Evolutionary conservation across 2,329 filamentous ascomycete genomes (phyloP), one percentile per base, ranked within the genome.

Genomic region (Didymella keratinophila): DNA sequence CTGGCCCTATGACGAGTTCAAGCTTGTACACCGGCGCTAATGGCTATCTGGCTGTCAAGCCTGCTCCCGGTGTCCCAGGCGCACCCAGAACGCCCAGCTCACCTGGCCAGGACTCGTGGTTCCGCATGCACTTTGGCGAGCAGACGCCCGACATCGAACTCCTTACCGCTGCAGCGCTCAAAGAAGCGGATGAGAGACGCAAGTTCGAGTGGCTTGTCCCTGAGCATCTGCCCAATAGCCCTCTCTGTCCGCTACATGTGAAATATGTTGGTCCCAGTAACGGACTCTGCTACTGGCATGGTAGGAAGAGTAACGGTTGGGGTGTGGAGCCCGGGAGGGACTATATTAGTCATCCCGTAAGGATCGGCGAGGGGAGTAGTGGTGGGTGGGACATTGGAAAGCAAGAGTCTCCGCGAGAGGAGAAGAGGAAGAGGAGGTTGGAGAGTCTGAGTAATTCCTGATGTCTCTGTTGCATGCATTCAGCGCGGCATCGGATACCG

Each of bases 211-310:
- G 79, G 66, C 66, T 78, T 16, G 60, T 78, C 1, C 79, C 80
- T 2, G 80, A 82, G 61, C 80, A 82, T 64, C 58, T 81, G 7
- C 77, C 78, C 1, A 74, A 56, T 6, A 79, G 77, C 52, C 79
- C 79, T 8, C 58, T 82, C 2, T 82, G 80, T 66, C 80, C 80
- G 7, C 67, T 78, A 16, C 73, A 76, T 62, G 63, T 69, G 12
- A 78, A 75, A 56, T 78, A 82, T 58, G 60, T 61, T 11, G 74
- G 76, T 10, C 71, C 72, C 9, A 76, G 75, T 7, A 72, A 59
- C 18, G 79, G 76, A 3, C 65, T 78, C 37, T 82, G 80, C 58
- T 72, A 77, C 32, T 80, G 74, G 68, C 80, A 82, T 70, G 76
- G 60, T 23, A 44, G 23, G 54, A 59, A 36, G 54, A 57, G 51